Percentiles rank a stretch among this genome's conserved stretches.
These are phyloP conservation scores for Phytopythium litorale DNA, from an alignment of 352 stramenopile genomes.

Conservation along the genomic window DNA sequence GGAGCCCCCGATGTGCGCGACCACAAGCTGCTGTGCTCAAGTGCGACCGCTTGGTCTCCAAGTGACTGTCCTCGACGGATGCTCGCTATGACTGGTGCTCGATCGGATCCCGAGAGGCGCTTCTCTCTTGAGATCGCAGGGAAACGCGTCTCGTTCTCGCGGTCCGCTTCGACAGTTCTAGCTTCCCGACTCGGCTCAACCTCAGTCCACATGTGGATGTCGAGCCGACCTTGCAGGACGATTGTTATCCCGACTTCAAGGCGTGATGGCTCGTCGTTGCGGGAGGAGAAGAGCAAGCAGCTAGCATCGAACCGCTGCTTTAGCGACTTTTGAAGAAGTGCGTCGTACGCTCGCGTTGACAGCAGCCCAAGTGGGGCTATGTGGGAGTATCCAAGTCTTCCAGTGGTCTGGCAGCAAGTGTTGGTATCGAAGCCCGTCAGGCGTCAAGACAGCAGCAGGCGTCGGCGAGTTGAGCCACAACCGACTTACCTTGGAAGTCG, in stretches of 20 bases:
- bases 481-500: constrained; percentile 3
- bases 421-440: neutral
- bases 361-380: constrained; percentile 3
- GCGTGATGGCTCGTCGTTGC: neutral
- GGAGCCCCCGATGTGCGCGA: neutral
- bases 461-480: neutral
- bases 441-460: neutral
- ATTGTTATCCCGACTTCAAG: neutral
- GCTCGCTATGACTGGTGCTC: constrained; percentile 16
- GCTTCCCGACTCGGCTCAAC: neutral
- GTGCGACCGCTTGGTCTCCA: constrained; percentile 51
- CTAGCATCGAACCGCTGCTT: neutral
- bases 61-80: constrained; percentile 41
- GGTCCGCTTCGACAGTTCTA: neutral
- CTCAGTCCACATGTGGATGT: constrained; percentile 2
- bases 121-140: neutral
- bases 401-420: neutral
- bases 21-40: constrained; percentile 32
- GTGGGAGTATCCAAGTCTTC: neutral
- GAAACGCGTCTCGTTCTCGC: neutral
- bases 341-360: neutral
- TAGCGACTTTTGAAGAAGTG: neutral
- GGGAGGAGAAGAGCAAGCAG: constrained; percentile 4
- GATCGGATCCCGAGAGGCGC: constrained; percentile 2
- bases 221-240: constrained; percentile 2